A percentile compares a stretch with the other conserved stretches of the same genome.
Evolutionary conservation across 768 basidiomycete species (phyloP).

Genomic region (Rhodocollybia butyracea): DNA sequence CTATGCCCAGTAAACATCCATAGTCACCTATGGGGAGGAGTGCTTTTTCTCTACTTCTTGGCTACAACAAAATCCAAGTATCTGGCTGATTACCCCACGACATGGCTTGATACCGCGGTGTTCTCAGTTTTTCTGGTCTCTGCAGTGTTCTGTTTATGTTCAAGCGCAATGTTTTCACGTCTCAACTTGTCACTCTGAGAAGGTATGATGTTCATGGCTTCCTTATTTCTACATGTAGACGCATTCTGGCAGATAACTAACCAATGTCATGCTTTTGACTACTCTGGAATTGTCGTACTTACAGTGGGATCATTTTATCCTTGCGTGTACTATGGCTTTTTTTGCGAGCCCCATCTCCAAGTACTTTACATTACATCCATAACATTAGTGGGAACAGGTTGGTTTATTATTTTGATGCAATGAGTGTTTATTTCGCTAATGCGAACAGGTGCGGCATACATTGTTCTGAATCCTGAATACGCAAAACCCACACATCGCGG

Average conservation of each 20-base stretch:
- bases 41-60: slow-evolving; percentile 57
- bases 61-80: slow-evolving; percentile 49
- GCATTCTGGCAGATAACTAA: slow-evolving; percentile 14
- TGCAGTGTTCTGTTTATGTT: slow-evolving; percentile 69
- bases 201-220: slow-evolving; percentile 33
- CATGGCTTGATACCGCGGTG: slow-evolving; percentile 58
- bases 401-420: no score
- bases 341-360: slow-evolving; percentile 55
- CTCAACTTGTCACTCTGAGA: slow-evolving; percentile 66
- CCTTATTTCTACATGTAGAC: background rate
- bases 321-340: slow-evolving; percentile 75
- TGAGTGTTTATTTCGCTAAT: no score
- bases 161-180: slow-evolving; percentile 76
- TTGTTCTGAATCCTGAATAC: slow-evolving; percentile 79
- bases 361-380: slow-evolving; percentile 53
- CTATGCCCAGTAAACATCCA: slow-evolving; percentile 72
- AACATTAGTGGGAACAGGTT: slow-evolving; percentile 55
- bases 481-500: slow-evolving; percentile 71
- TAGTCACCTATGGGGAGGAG: slow-evolving; percentile 70
- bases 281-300: slow-evolving; percentile 77
- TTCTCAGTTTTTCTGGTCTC: slow-evolving; percentile 65
- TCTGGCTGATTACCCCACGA: slow-evolving; percentile 49
- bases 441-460: slow-evolving; percentile 57
- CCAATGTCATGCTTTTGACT: slow-evolving; percentile 66
- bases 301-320: slow-evolving; percentile 80